Percentiles rank a stretch among this genome's conserved stretches.
Evolutionary conservation across 164 flowering plant species (phyloP).

Genomic region (Vitis riparia): DNA sequence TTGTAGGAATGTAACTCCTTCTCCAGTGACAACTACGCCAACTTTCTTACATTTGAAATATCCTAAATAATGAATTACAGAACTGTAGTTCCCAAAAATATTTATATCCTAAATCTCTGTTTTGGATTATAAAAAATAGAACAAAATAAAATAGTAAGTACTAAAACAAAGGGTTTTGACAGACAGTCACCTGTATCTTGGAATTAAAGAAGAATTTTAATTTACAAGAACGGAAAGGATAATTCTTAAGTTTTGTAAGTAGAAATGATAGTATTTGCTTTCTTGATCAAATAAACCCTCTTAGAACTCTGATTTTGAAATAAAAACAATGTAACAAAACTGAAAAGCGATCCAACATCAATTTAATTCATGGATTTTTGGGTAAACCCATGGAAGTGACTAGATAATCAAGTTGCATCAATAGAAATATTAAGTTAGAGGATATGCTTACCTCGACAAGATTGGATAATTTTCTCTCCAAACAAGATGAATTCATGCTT

Average conservation of each 20-base stretch:
- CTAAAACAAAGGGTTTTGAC: neutral
- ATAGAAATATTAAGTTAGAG: neutral
- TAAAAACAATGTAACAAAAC: neutral
- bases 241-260: neutral
- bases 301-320: neutral
- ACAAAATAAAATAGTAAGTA: neutral
- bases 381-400: neutral
- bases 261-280: neutral
- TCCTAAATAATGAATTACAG: too few relatives aligned
- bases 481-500: constrained; percentile 45
- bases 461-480: constrained; percentile 41
- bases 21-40: too few relatives aligned
- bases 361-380: neutral
- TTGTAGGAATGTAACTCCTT: too few relatives aligned
- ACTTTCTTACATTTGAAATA: too few relatives aligned
- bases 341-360: neutral
- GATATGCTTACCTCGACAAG: constrained; percentile 52
- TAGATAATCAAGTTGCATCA: neutral
- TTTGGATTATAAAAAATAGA: too few relatives aligned
- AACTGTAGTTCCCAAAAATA: too few relatives aligned
- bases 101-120: too few relatives aligned
- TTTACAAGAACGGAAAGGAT: neutral
- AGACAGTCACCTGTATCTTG: too few relatives aligned
- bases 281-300: neutral
- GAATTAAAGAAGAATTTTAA: too few relatives aligned